phyloP scores from a whole-genome alignment of 306 rosid species.

The Castanea crenata region DNA sequence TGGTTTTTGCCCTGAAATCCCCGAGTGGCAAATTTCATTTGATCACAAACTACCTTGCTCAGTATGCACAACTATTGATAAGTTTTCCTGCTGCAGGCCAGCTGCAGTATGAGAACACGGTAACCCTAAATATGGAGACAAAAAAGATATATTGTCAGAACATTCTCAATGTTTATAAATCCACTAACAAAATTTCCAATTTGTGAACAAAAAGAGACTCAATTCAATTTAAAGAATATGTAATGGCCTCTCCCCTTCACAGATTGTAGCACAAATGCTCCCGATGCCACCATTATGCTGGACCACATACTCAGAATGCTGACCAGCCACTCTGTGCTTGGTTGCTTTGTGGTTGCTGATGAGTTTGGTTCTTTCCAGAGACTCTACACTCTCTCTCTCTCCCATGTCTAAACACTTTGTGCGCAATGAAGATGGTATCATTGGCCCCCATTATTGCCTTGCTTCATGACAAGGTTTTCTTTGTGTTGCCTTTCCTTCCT shows the following conservation, averaged over 20 bases:
- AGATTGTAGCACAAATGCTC: not conserved
- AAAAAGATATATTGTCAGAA: no score
- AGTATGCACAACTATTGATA: not conserved
- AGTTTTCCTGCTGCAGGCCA: not conserved
- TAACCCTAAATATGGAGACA: no score
- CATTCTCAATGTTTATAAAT: no score
- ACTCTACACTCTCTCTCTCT: constrained; percentile 26
- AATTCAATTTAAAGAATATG: no score
- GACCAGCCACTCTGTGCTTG: constrained; percentile 28
- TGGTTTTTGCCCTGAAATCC: no score
- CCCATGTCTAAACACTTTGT: constrained; percentile 19
- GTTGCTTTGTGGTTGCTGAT: constrained; percentile 14
- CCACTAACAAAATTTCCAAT: no score
- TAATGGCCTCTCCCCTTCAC: not conserved
- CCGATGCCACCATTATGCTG: not conserved
- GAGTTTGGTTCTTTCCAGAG: constrained; percentile 5
- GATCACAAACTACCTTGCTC: not conserved
- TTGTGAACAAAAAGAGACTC: no score
- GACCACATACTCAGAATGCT: not conserved
- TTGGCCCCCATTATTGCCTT: constrained; percentile 9
- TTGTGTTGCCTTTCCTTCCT: not conserved
- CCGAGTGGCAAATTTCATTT: no score
- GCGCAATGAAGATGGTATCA: constrained; percentile 24
- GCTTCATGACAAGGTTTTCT: constrained; percentile 26
- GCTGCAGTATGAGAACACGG: not conserved